Percentiles rank a stretch among this genome's conserved stretches.
phyloP scores from a whole-genome alignment of 1,284 basidiomycete species.

The Dichomitus squalens region DNA sequence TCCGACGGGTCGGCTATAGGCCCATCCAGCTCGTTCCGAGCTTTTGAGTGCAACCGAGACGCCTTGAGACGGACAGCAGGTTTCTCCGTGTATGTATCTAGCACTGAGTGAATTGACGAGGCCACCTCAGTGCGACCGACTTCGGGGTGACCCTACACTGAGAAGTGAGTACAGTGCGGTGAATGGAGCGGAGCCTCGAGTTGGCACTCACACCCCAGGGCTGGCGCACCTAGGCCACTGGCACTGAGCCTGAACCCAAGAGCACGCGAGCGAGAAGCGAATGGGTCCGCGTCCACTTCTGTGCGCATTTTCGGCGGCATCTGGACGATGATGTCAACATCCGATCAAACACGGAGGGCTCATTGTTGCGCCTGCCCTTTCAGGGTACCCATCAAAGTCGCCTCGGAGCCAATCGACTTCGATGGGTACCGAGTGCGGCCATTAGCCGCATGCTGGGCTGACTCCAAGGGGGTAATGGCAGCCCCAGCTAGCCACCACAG shows the following conservation, averaged over 20 bases:
- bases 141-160: neutral
- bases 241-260: neutral
- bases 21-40: neutral
- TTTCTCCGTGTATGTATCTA: constrained; percentile 1
- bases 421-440: neutral
- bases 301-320: constrained; percentile 2
- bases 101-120: constrained; percentile 3
- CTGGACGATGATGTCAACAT: constrained; percentile 24
- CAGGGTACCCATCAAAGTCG: neutral
- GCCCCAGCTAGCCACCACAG: neutral
- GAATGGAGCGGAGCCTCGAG: constrained; percentile 17
- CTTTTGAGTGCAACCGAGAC: constrained; percentile 9
- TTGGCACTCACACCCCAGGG: neutral
- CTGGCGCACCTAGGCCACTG: constrained; percentile 3
- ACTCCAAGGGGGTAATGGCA: neutral
- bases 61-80: constrained; percentile 9
- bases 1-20: neutral
- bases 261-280: neutral
- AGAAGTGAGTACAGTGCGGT: neutral
- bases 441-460: neutral
- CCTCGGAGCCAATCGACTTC: neutral
- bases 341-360: constrained; percentile 22
- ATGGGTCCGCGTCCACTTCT: neutral
- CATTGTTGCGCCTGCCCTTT: neutral
- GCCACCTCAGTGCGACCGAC: constrained; percentile 2